Base-by-base conservation (phyloP, 2,329 filamentous ascomycete species). In the Cordyceps pruinosa region DNA sequence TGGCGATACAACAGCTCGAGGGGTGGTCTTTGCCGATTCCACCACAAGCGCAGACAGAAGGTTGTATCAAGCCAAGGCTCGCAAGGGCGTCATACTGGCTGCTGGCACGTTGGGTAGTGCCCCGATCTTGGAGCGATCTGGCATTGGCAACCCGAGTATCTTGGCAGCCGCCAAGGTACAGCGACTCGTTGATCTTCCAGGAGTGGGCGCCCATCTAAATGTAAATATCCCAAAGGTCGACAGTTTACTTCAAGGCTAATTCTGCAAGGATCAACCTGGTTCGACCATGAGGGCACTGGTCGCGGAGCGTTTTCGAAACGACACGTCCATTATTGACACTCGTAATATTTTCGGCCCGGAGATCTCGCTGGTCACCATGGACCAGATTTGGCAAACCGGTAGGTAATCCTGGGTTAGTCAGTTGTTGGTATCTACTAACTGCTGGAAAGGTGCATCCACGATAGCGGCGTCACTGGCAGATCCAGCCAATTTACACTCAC, bases 81-180 rank as follows among this genome's bases (percentile, higher is more conserved):
- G 19, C 10, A 55, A 53, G 25, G 55, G 58, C 15, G 58, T 61
- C 37, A 62, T 63, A 23, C 52, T 63, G 41, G 57, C 62, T 2
- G 59, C 62, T 4, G 62, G 62, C 9, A 45, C 61, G 13, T 42
- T 63, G 26, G 61, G 59, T 10, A 59, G 52, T 21, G 26, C 59
- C 6, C 56, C 60, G 50, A 67, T 85, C 2, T 73, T 85, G 26
- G 80, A 81, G 64, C 72, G 82, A 7, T 79, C 75, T 21, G 82
- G 82, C 45, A 72, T 85, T 32, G 82, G 82, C 3, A 75, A 76
- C 1, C 61, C 62, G 6, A 64, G 69, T 0, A 75, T 83, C 58
- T 71, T 85, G 6, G 56, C 71, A 15, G 68, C 70, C 8, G 73
- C 77, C 60, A 66, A 70, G n/a, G 79, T 84, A 58, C 63, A 70